A percentile compares a stretch with the other conserved stretches of the same genome.
These are phyloP conservation scores for Talaromyces islandicus DNA, from an alignment of 2,329 filamentous ascomycete genomes.

Conservation along the genomic window DNA sequence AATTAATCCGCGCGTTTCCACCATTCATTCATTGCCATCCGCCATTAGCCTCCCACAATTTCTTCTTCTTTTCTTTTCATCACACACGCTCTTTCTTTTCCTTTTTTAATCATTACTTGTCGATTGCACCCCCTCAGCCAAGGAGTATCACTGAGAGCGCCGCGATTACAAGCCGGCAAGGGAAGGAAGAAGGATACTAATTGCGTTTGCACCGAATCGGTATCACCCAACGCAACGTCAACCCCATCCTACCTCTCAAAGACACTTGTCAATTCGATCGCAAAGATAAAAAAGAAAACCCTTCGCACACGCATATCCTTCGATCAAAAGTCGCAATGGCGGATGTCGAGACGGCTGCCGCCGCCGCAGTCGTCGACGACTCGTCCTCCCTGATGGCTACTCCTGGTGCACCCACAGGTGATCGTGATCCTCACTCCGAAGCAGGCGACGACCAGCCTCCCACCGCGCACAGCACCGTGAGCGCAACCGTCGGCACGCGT, in stretches of 20 bases:
- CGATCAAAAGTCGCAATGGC: conserved; percentile 21
- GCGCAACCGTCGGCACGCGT: conserved; percentile 44
- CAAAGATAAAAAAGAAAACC: too few relatives aligned
- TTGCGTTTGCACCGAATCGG: background rate
- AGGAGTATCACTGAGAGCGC: background rate
- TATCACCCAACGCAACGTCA: background rate
- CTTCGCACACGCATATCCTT: background rate
- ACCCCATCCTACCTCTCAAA: too few relatives aligned
- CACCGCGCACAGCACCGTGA: conserved; percentile 27
- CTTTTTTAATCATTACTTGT: background rate
- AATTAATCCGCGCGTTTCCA: background rate
- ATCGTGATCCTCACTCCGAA: conserved; percentile 22
- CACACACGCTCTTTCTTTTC: background rate
- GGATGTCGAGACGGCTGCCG: conserved; percentile 26
- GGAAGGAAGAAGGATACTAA: background rate
- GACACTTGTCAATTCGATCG: background rate
- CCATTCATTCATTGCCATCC: background rate
- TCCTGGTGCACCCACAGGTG: background rate
- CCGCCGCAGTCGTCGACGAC: conserved; percentile 28
- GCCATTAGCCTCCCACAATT: background rate
- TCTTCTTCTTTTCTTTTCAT: background rate
- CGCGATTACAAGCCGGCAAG: background rate
- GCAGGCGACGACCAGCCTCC: conserved; percentile 29
- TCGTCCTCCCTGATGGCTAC: background rate
- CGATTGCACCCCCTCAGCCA: background rate